Evolutionary conservation across 1,139 yeast genomes (phyloP).

Genomic region (Yamadazyma taylorii): DNA sequence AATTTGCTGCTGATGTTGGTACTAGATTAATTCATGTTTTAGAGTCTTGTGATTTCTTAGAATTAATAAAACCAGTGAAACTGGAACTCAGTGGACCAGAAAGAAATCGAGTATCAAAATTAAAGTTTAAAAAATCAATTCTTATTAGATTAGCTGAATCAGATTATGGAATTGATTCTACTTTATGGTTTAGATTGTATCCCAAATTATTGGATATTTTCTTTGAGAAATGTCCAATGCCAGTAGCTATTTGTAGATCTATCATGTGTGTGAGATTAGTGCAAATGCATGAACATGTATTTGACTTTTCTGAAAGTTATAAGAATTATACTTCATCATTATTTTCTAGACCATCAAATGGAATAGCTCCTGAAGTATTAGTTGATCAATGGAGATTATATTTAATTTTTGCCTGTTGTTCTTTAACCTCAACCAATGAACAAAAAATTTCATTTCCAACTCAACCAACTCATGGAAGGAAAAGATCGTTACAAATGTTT

Average conservation of each 20-base stretch:
- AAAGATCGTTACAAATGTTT: slow-evolving; percentile 72
- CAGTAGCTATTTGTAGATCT: slow-evolving; percentile 92
- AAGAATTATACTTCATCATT: slow-evolving; percentile 43
- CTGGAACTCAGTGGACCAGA: slow-evolving; percentile 81
- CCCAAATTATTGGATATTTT: slow-evolving; percentile 73
- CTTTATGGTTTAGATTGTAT: slow-evolving; percentile 88
- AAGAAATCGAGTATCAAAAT: slow-evolving; percentile 63
- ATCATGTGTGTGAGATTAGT: slow-evolving; percentile 86
- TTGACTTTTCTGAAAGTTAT: slow-evolving; percentile 58
- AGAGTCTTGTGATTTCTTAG: slow-evolving; percentile 67
- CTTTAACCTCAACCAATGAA: slow-evolving; percentile 86
- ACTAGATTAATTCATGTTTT: slow-evolving; percentile 76
- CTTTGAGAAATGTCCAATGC: slow-evolving; percentile 84
- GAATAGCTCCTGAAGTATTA: slow-evolving; percentile 65
- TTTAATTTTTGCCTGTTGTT: slow-evolving; percentile 87
- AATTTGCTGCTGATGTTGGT: slow-evolving; percentile 77
- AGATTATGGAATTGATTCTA: slow-evolving; percentile 92
- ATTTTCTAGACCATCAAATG: slow-evolving; percentile 29
- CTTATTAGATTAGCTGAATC: slow-evolving; percentile 79
- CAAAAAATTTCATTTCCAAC: slow-evolving; percentile 69
- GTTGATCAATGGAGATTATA: slow-evolving; percentile 89
- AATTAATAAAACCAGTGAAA: slow-evolving; percentile 58
- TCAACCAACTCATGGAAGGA: slow-evolving; percentile 62
- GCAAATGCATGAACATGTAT: slow-evolving; percentile 81
- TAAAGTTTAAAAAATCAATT: slow-evolving; percentile 63